These are phyloP conservation scores for Saprolegnia parasitica DNA, from an alignment of 352 stramenopile species.

Conservation along the genomic window DNA sequence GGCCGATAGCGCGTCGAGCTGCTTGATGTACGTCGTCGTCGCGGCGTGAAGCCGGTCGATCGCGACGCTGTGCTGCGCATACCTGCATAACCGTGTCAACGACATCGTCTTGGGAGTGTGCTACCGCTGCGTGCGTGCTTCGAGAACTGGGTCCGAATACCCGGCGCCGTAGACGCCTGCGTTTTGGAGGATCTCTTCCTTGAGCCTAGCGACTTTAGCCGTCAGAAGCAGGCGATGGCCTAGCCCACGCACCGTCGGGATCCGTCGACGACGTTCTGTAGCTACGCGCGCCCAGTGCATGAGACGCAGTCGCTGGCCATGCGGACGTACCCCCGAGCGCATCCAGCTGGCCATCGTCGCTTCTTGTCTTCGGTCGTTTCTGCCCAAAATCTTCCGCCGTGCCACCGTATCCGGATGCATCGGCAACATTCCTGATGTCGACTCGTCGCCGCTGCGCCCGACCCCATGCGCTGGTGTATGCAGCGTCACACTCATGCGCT, in stretches of 20 bases:
- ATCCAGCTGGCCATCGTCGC: constrained; percentile 24
- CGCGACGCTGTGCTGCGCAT: constrained; percentile 12
- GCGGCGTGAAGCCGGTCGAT: constrained; percentile 21
- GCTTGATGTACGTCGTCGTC: constrained; percentile 15
- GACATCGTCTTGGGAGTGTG: not conserved
- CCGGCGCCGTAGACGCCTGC: constrained; percentile 21
- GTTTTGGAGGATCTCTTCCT: constrained; percentile 25
- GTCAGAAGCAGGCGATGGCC: not conserved
- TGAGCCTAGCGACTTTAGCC: constrained; percentile 4
- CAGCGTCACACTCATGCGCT: too few species aligned
- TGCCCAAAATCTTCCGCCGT: not conserved
- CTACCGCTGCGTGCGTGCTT: constrained; percentile 18
- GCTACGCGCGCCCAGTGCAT: not conserved
- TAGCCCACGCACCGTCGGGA: constrained; percentile 14
- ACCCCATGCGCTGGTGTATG: too few species aligned
- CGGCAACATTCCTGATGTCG: too few species aligned
- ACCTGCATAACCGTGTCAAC: not conserved
- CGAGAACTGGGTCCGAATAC: constrained; percentile 21
- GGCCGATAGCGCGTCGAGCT: constrained; percentile 15
- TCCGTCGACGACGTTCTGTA: constrained; percentile 21
- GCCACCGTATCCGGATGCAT: too few species aligned
- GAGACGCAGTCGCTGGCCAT: not conserved
- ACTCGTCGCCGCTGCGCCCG: too few species aligned
- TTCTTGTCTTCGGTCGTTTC: constrained; percentile 9
- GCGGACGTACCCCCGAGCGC: constrained; percentile 22